Evolutionary conservation across 805 yeast genomes (phyloP).

Genomic region (Yarrowia divulgata): DNA sequence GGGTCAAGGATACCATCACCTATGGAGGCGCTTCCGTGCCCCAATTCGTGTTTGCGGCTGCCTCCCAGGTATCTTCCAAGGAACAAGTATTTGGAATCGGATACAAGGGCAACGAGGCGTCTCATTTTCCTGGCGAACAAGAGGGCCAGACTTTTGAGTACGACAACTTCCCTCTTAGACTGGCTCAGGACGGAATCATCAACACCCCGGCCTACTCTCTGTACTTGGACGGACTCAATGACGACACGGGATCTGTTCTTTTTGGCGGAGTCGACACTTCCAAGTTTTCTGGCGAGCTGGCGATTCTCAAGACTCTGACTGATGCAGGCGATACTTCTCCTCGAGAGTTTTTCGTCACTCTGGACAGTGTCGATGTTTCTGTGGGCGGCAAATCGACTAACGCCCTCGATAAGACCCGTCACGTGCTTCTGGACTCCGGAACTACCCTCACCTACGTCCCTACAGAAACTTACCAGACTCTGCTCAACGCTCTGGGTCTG

Average conservation of each 20-base stretch:
- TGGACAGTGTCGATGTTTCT: constrained; percentile 45
- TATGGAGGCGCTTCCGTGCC: constrained; percentile 58
- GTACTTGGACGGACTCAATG: constrained; percentile 54
- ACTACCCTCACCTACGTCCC: constrained; percentile 11
- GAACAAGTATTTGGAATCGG: constrained; percentile 44
- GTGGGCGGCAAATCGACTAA: constrained; percentile 48
- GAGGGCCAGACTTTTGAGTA: constrained; percentile 40
- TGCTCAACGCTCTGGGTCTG: constrained; percentile 37
- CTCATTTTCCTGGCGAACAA: neutral
- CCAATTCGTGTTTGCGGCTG: constrained; percentile 41
- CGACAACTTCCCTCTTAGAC: constrained; percentile 48
- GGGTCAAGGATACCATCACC: constrained; percentile 66
- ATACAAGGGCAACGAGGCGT: constrained; percentile 30
- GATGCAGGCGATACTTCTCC: neutral
- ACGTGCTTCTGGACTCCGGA: constrained; percentile 55
- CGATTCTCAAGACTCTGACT: constrained; percentile 46
- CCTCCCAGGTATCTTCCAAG: constrained; percentile 11
- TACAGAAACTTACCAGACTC: constrained; percentile 16
- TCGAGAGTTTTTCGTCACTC: constrained; percentile 9
- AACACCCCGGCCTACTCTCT: constrained; percentile 55
- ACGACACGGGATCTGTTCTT: constrained; percentile 57
- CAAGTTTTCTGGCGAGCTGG: constrained; percentile 60
- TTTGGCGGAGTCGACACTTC: constrained; percentile 74
- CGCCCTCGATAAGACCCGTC: constrained; percentile 56
- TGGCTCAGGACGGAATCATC: constrained; percentile 54